Conservation (phyloP, 2,329 filamentous ascomycete genomes). For the Colletotrichum sp. region DNA sequence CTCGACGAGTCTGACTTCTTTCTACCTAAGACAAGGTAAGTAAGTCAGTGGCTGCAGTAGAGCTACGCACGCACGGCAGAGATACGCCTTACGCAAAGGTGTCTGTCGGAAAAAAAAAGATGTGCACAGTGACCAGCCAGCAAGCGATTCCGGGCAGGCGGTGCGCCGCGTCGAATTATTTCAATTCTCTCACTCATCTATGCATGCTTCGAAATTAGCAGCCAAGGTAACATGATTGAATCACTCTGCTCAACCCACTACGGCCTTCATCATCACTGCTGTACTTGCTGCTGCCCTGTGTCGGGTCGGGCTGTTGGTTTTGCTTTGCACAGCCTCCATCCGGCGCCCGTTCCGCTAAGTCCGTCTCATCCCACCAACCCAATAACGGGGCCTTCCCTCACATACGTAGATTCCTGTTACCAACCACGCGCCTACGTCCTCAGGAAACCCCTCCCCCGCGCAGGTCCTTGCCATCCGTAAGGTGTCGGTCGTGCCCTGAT, state of each 20-base stretch:
- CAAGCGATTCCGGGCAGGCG: not conserved
- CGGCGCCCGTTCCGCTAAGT: not conserved
- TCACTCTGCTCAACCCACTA: not conserved
- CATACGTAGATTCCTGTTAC: not conserved
- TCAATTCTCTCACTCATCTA: not conserved
- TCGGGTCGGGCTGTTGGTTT: not conserved
- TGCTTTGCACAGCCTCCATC: slow-evolving; percentile 17
- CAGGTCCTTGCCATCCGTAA: not conserved
- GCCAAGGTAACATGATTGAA: not conserved
- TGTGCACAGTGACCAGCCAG: not conserved
- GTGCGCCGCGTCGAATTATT: not conserved
- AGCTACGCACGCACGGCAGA: not conserved
- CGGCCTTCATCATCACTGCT: not conserved
- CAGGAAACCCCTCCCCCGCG: not conserved
- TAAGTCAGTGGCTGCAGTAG: not conserved
- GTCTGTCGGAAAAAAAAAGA: not conserved
- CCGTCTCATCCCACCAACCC: slow-evolving; percentile 11
- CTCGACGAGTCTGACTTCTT: not conserved
- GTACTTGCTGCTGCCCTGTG: not conserved
- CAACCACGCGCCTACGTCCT: not conserved
- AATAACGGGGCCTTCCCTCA: not conserved
- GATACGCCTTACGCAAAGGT: not conserved
- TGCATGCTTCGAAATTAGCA: not conserved
- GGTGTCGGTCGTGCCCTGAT: not conserved
- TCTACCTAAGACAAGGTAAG: not conserved